A percentile compares a stretch with the other conserved stretches of the same genome.
Conservation (phyloP, 192 early-diverging fungal species). For the Radiomyces spectabilis region DNA sequence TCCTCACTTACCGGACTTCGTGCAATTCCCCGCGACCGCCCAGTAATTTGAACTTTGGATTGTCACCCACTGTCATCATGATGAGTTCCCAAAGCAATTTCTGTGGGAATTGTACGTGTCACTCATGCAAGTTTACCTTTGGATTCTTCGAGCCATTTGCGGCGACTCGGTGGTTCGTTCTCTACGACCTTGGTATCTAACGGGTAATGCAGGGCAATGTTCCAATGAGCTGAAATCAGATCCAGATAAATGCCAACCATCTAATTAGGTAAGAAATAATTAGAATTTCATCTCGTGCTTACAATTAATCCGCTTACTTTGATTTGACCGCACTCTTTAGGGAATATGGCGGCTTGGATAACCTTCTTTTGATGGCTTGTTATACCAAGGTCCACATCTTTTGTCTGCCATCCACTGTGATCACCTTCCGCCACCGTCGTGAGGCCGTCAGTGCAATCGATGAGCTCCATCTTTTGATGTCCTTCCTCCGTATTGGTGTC, state of each 20-base stretch:
- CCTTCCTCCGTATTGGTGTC: conserved; percentile 9
- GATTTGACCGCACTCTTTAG: conserved; percentile 47
- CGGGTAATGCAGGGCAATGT: conserved; percentile 34
- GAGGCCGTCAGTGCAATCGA: conserved; percentile 17
- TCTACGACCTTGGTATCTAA: conserved; percentile 15
- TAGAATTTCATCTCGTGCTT: neutral
- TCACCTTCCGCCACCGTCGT: conserved; percentile 1
- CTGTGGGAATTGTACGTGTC: too few species aligned
- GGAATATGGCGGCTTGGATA: conserved; percentile 47
- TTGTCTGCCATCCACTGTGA: conserved; percentile 25
- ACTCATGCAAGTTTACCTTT: neutral
- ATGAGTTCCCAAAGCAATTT: too few species aligned
- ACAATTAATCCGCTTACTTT: conserved; percentile 43
- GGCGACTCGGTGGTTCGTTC: conserved; percentile 13
- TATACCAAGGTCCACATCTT: conserved; percentile 40
- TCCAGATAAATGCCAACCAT: conserved; percentile 35
- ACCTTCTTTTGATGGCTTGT: conserved; percentile 41
- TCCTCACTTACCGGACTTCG: conserved; percentile 27
- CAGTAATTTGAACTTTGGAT: conserved; percentile 22
- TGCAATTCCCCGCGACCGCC: conserved; percentile 52
- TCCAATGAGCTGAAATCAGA: conserved; percentile 36
- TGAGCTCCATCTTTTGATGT: conserved; percentile 1
- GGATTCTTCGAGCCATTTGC: conserved; percentile 17
- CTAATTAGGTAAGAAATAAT: conserved; percentile 17
- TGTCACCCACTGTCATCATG: too few species aligned